Evolutionary conservation across 1,139 yeast species (phyloP).

Genomic region (Pichia sp.): DNA sequence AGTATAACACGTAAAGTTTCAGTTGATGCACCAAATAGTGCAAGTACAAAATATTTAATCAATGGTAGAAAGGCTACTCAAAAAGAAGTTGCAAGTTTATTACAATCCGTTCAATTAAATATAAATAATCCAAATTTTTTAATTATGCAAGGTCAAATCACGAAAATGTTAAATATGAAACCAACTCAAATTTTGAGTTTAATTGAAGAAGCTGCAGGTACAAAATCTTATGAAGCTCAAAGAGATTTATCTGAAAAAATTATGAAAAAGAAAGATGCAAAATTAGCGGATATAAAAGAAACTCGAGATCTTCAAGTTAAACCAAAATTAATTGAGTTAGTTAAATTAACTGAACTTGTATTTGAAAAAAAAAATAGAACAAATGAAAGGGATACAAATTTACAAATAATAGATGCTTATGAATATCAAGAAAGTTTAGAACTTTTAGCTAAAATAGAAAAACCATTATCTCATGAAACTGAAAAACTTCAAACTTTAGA

Average conservation of each 20-base stretch:
- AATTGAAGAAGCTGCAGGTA: conserved; percentile 98
- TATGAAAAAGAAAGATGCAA: conserved; percentile 84
- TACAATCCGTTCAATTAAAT: conserved; percentile 92
- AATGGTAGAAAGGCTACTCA: conserved; percentile 98
- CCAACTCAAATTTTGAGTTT: conserved; percentile 83
- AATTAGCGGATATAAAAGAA: conserved; percentile 43
- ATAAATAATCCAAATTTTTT: conserved; percentile 95
- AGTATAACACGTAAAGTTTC: conserved; percentile 90
- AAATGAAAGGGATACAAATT: conserved; percentile 68
- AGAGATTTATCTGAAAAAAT: conserved; percentile 89
- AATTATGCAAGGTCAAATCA: conserved; percentile 98
- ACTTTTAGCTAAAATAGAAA: conserved; percentile 35
- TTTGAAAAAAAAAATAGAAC: conserved; percentile 84
- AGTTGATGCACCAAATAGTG: conserved; percentile 58
- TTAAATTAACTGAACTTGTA: conserved; percentile 75
- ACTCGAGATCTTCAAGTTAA: conserved; percentile 79
- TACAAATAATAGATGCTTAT: conserved; percentile 72
- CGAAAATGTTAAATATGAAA: conserved; percentile 94
- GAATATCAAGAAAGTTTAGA: conserved; percentile 49
- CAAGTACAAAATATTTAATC: conserved; percentile 60
- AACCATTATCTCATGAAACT: conserved; percentile 32
- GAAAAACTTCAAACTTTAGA: conserved; percentile 26
- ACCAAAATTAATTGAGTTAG: conserved; percentile 78
- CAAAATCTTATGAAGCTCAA: conserved; percentile 90
- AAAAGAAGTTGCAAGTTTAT: conserved; percentile 80